phyloP scores from a whole-genome alignment of 1,139 yeast genomes.

The Pichia terricola region DNA sequence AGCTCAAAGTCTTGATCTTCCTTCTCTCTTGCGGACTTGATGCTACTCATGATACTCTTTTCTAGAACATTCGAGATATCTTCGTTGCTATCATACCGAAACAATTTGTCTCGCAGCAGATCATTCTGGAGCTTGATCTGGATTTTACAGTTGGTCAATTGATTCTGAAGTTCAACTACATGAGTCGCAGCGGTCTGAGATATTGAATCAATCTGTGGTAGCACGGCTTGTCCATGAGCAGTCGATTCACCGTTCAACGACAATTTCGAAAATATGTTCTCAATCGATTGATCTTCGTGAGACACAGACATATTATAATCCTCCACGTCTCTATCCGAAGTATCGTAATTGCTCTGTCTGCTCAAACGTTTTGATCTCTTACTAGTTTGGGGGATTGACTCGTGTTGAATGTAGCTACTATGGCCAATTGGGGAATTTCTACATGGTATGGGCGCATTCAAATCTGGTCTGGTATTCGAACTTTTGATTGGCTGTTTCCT shows the following conservation, averaged over 20 bases:
- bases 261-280: slow-evolving; percentile 4
- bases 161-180: slow-evolving; percentile 17
- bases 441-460: too few relatives aligned
- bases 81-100: neutral
- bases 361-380: slow-evolving; percentile 5
- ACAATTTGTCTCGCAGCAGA: slow-evolving; percentile 16
- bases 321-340: slow-evolving; percentile 5
- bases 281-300: neutral
- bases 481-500: neutral
- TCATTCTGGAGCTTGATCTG: slow-evolving; percentile 22
- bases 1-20: neutral
- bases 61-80: slow-evolving; percentile 6
- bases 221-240: neutral
- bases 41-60: slow-evolving; percentile 3
- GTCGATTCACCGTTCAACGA: neutral
- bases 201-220: neutral
- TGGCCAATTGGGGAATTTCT: too few relatives aligned
- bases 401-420: too few relatives aligned
- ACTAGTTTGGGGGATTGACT: too few relatives aligned
- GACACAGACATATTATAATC: neutral
- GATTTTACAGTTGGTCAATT: slow-evolving; percentile 23
- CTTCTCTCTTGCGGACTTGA: slow-evolving; percentile 3
- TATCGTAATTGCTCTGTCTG: slow-evolving; percentile 5
- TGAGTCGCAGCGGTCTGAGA: slow-evolving; percentile 6
- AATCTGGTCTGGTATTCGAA: neutral